A percentile compares a stretch with the other conserved stretches of the same genome.
phyloP scores from a whole-genome alignment of 768 basidiomycete species.

The Omphalotus guepiniiformis region DNA sequence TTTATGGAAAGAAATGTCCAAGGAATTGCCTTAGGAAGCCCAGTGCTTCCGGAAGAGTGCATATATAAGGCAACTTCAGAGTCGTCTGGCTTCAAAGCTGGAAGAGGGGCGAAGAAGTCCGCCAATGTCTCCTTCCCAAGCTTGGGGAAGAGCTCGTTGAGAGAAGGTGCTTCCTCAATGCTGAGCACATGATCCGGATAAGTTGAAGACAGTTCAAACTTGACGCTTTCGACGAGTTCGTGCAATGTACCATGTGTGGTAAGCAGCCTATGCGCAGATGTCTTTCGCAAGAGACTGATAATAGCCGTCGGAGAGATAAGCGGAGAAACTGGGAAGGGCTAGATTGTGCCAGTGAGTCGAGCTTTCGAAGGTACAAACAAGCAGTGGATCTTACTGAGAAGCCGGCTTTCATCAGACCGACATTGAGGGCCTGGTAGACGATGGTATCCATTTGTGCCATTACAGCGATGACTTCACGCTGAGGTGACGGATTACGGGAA shows the following conservation, averaged over 20 bases:
- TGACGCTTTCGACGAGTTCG: constrained; percentile 19
- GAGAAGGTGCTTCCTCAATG: constrained; percentile 14
- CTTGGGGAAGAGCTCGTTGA: constrained; percentile 22
- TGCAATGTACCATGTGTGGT: constrained; percentile 21
- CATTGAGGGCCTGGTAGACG: constrained; percentile 21
- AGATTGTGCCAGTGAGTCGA: not conserved
- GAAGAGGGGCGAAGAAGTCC: constrained; percentile 9
- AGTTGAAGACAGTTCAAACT: constrained; percentile 5
- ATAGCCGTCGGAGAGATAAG: constrained; percentile 32
- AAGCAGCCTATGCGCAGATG: constrained; percentile 28
- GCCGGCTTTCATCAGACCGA: constrained; percentile 24
- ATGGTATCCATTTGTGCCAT: constrained; percentile 27
- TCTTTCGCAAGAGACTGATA: constrained; percentile 25
- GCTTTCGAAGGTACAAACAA: constrained; percentile 2
- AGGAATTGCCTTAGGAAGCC: constrained; percentile 26
- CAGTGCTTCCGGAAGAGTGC: constrained; percentile 31
- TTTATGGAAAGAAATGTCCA: constrained; percentile 15
- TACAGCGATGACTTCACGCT: constrained; percentile 26
- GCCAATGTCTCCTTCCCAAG: constrained; percentile 19
- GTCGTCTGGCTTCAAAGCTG: constrained; percentile 7
- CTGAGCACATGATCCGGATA: constrained; percentile 8
- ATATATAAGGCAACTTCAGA: constrained; percentile 18
- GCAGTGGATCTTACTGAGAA: constrained; percentile 22
- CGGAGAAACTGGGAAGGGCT: constrained; percentile 36
- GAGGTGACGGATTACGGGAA: constrained; percentile 12